Base-by-base conservation (phyloP, 129 eudicot species). In the Tanacetum coccineum region DNA sequence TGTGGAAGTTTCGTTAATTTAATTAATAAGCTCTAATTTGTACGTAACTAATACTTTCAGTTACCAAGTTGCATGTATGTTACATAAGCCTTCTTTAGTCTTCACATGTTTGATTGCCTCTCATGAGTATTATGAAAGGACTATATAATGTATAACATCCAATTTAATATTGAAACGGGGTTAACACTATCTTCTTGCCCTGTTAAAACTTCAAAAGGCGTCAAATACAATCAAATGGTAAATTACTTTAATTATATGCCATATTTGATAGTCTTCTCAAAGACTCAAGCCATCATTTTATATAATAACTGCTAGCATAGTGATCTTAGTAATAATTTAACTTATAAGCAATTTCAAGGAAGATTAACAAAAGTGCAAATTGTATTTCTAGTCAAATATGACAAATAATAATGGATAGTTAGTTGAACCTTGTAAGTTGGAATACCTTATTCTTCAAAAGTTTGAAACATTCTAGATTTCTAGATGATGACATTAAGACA, bases 311-410 rank as follows among this genome's bases (percentile, higher is more conserved):
- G 20, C 8, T 13, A 71, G 9, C 36, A 13, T 36, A 46, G 61
- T 50, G 36, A 49, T 61, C 26, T 59, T 59, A 47, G 40, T 18
- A 59, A 26, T 25, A 47, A 9, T 36, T 19, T n/a, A 13, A 25
- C 13, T 70, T 44, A 30, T 32, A 71, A 20, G 49, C 13, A 72
- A 62, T 40, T 63, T 63, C 4, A 11, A 3, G 1, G 2, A 72
- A 53, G 64, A 15, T 74, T 26, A 54, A 66, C 48, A 58, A 66
- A 74, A 32, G 67, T 56, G 28, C 60, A 26, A 65, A 20, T 58
- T 44, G 18, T 26, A 45, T 56, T 14, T 39, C 22, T 53, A 48
- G 73, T 74, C 68, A 58, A 74, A 58, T 36, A 2, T 36, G 70
- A 44, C 55, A 20, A 13, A 44, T 9, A 22, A 63, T 72, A 26